Evolutionary conservation across 192 early-diverging fungal genomes (phyloP).

Genomic region (Backusella australiensis): DNA sequence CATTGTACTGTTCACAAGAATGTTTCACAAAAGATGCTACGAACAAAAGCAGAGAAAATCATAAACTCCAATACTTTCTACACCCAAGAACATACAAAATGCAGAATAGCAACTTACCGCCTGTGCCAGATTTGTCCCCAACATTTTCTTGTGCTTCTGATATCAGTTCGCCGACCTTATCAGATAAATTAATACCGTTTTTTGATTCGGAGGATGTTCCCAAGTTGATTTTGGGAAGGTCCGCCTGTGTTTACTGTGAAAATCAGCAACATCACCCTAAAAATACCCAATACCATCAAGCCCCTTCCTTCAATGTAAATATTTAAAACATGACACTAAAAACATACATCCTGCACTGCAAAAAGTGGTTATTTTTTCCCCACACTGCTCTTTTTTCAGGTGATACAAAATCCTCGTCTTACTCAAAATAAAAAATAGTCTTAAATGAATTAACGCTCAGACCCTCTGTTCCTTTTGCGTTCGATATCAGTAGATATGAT

Average conservation of each 20-base stretch:
- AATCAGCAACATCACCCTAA: background rate
- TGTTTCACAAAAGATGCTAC: constrained; percentile 8
- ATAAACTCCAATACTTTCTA: background rate
- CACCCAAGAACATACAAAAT: background rate
- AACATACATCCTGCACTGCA: background rate
- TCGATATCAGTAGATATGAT: background rate
- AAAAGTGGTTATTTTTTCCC: background rate
- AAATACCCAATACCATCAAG: background rate
- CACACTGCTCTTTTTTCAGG: background rate
- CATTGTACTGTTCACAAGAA: background rate
- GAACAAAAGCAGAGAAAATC: background rate
- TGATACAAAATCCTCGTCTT: background rate
- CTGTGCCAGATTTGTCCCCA: background rate
- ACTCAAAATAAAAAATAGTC: background rate
- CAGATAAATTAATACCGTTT: background rate
- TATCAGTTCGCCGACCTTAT: background rate
- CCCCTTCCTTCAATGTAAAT: background rate
- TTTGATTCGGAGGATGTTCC: constrained; percentile 2
- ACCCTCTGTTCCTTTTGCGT: background rate
- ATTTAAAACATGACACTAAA: background rate
- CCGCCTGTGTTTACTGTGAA: background rate
- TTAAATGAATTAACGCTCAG: background rate
- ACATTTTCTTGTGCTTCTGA: background rate
- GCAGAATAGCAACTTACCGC: background rate
- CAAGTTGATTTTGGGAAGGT: background rate